Percentiles rank a stretch among this genome's conserved stretches.
Evolutionary conservation across 2,329 filamentous ascomycete genomes (phyloP).

Genomic region (Epichloe sp.): DNA sequence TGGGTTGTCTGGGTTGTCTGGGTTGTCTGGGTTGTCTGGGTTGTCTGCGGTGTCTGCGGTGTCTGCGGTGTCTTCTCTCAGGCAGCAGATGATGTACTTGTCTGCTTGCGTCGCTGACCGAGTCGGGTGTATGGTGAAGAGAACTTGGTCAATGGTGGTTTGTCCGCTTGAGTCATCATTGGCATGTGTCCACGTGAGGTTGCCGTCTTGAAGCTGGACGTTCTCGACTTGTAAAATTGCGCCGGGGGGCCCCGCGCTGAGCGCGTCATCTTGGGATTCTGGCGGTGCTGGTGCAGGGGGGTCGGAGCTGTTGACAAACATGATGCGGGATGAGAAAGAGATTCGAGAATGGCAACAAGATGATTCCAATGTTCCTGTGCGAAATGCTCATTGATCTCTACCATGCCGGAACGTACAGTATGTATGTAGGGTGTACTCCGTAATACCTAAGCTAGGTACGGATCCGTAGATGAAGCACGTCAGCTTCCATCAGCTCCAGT

Average conservation of each 20-base stretch:
- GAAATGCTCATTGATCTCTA: too few relatives aligned
- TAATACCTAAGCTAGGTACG: too few relatives aligned
- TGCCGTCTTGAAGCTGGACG: conserved; percentile 12
- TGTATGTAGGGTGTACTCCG: too few relatives aligned
- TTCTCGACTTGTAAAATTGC: conserved; percentile 6
- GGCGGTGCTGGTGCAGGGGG: not conserved
- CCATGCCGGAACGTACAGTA: too few relatives aligned
- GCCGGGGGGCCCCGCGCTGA: not conserved
- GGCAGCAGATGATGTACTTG: conserved; percentile 21
- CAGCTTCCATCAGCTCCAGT: not conserved
- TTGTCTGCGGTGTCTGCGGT: conserved; percentile 10
- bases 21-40: conserved; percentile 13
- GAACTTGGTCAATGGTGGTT: conserved; percentile 13
- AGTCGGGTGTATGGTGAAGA: conserved; percentile 13
- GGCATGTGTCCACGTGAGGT: conserved; percentile 16
- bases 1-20: conserved; percentile 8
- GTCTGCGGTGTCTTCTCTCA: conserved; percentile 22
- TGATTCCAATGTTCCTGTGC: too few relatives aligned
- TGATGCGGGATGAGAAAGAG: too few relatives aligned
- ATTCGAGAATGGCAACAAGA: too few relatives aligned
- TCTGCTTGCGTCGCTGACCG: not conserved
- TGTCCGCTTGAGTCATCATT: conserved; percentile 7
- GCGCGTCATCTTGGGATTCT: not conserved
- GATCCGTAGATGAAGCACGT: too few relatives aligned
- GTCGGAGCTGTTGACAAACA: not conserved